Percentiles rank a stretch among this genome's conserved stretches.
Conservation (phyloP, 805 yeast genomes). For the Yamadazyma akitaensis region DNA sequence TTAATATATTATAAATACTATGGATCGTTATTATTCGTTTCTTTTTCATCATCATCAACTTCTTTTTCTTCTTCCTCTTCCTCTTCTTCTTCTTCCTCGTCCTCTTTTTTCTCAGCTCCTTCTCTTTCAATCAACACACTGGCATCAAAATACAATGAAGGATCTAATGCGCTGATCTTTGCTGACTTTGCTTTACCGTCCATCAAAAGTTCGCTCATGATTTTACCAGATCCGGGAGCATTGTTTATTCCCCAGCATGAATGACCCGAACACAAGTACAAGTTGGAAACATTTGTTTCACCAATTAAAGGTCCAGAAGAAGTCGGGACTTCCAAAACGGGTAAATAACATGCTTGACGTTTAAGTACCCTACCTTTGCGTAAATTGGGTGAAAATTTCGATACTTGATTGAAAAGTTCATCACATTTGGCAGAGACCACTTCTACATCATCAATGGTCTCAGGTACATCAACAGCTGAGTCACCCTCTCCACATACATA, state of each 20-base stretch:
- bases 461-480: constrained; percentile 85
- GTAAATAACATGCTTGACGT: constrained; percentile 93
- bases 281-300: constrained; percentile 78
- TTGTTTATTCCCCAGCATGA: constrained; percentile 99
- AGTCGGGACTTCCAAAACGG: constrained; percentile 90
- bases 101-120: constrained; percentile 4
- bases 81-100: background rate
- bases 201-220: constrained; percentile 79
- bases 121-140: constrained; percentile 33
- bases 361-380: constrained; percentile 71
- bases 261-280: constrained; percentile 87
- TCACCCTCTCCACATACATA: constrained; percentile 98
- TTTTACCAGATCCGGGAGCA: constrained; percentile 95
- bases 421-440: constrained; percentile 87
- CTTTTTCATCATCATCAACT: constrained; percentile 2
- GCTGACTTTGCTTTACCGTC: constrained; percentile 82
- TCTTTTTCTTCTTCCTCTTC: constrained; percentile 4
- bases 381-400: constrained; percentile 67
- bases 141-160: constrained; percentile 83
- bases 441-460: constrained; percentile 89
- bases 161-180: constrained; percentile 78
- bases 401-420: constrained; percentile 76
- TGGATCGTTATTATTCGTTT: background rate
- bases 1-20: background rate
- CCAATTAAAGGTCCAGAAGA: constrained; percentile 93